phyloP scores from a whole-genome alignment of 2,329 filamentous ascomycete genomes.

The Stemphylium beticola region DNA sequence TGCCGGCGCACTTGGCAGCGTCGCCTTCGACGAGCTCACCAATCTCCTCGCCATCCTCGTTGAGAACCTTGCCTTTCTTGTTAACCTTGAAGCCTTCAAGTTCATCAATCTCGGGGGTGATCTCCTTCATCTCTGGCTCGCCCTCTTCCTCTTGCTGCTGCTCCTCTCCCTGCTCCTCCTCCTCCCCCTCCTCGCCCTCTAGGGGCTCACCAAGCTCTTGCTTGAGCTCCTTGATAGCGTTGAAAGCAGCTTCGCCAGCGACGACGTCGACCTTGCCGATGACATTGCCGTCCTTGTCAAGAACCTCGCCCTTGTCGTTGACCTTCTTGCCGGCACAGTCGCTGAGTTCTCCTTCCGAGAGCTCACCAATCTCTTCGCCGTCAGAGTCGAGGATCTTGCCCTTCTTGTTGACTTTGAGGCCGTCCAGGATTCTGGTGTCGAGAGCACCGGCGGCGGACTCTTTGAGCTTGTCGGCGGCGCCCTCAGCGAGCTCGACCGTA shows the following conservation, averaged over 20 bases:
- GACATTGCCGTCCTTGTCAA: slow-evolving; percentile 58
- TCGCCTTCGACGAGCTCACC: slow-evolving; percentile 64
- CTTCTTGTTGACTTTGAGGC: slow-evolving; percentile 65
- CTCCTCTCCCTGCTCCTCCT: background rate
- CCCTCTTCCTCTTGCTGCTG: slow-evolving; percentile 8
- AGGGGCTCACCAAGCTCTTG: slow-evolving; percentile 53
- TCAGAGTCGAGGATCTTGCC: slow-evolving; percentile 60
- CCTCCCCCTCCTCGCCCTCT: slow-evolving; percentile 10
- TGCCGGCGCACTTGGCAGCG: slow-evolving; percentile 66
- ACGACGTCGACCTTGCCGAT: slow-evolving; percentile 57
- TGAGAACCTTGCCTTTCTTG: slow-evolving; percentile 62
- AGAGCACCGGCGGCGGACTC: slow-evolving; percentile 49
- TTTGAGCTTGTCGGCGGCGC: slow-evolving; percentile 56
- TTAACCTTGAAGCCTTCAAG: slow-evolving; percentile 63
- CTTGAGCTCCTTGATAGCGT: slow-evolving; percentile 56
- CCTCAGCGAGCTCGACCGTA: slow-evolving; percentile 58
- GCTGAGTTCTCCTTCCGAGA: slow-evolving; percentile 54
- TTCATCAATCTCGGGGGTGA: slow-evolving; percentile 54
- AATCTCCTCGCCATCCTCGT: slow-evolving; percentile 61
- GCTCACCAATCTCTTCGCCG: slow-evolving; percentile 58
- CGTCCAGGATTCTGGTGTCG: slow-evolving; percentile 57
- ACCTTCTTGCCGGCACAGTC: slow-evolving; percentile 56
- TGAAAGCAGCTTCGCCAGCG: slow-evolving; percentile 58
- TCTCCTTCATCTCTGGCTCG: slow-evolving; percentile 51
- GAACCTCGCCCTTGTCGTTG: slow-evolving; percentile 59